phyloP scores from a whole-genome alignment of 257 asterid species.

The Penstemon barbatus region DNA sequence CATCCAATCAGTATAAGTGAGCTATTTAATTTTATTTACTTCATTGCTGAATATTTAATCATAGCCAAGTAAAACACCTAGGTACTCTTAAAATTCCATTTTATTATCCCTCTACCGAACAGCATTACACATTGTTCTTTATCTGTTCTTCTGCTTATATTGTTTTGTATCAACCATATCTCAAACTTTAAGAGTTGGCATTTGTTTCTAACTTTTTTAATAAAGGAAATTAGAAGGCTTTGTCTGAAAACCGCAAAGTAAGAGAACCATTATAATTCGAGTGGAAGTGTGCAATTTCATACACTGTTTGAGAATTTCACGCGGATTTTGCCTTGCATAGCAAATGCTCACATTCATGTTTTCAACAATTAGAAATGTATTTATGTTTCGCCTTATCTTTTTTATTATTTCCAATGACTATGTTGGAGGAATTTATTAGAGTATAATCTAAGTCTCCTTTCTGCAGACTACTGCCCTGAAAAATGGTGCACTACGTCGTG shows the following conservation, averaged over 20 bases:
- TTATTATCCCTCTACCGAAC: neutral
- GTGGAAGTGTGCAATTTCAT: no score
- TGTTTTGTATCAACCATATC: neutral
- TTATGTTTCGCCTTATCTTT: neutral
- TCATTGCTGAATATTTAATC: neutral
- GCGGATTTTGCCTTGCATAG: neutral
- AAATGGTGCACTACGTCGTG: constrained; percentile 82
- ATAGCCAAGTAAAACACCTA: neutral
- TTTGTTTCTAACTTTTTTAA: neutral
- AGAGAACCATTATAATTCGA: neutral
- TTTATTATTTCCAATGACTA: constrained; percentile 13
- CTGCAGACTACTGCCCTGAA: constrained; percentile 84
- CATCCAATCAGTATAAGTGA: neutral
- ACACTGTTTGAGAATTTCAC: neutral
- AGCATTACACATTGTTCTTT: no score
- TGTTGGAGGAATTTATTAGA: constrained; percentile 23
- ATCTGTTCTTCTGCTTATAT: neutral
- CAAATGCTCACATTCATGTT: neutral
- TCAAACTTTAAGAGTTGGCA: neutral
- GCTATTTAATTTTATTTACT: neutral
- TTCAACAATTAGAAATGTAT: neutral
- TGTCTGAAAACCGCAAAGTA: neutral
- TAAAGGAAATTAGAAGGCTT: neutral
- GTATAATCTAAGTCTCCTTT: constrained; percentile 32
- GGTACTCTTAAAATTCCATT: neutral